These are phyloP conservation scores for Russula sp. DNA, from an alignment of 768 basidiomycete species.

Conservation along the genomic window DNA sequence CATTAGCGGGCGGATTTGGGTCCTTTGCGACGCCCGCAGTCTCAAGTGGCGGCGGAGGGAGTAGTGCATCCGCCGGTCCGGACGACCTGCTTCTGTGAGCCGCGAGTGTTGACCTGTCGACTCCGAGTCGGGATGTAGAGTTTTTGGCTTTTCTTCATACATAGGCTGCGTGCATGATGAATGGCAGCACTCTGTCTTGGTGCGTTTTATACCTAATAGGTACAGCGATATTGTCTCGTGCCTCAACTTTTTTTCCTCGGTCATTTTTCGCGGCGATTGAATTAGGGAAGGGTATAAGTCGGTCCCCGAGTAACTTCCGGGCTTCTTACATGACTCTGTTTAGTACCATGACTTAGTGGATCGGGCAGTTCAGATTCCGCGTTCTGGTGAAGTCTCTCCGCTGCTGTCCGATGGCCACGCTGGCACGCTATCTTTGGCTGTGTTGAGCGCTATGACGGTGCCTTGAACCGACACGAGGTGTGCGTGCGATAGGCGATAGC, in stretches of 20 bases:
- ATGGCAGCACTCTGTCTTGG: neutral
- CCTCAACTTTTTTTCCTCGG: neutral
- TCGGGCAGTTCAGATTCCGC: too few relatives aligned
- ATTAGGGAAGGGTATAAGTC: neutral
- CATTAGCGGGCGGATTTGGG: conserved; percentile 28
- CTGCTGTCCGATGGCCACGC: neutral
- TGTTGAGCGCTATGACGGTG: too few relatives aligned
- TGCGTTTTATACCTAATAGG: neutral
- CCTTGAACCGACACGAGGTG: too few relatives aligned
- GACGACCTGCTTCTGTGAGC: conserved; percentile 40
- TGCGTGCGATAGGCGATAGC: neutral
- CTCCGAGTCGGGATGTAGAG: neutral
- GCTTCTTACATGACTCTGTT: neutral
- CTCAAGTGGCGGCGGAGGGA: conserved; percentile 23
- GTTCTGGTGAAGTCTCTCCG: too few relatives aligned
- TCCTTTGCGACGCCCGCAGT: conserved; percentile 27
- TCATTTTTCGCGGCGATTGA: neutral
- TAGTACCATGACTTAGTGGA: neutral
- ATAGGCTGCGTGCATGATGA: neutral
- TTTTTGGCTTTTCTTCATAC: neutral
- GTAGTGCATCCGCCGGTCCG: conserved; percentile 26
- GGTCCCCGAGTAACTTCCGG: neutral
- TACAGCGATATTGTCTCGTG: neutral
- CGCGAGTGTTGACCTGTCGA: neutral
- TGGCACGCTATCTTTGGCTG: too few relatives aligned